Evolutionary conservation across 2,329 filamentous ascomycete genomes (phyloP).

Genomic region (Diaporthe ilicicola): DNA sequence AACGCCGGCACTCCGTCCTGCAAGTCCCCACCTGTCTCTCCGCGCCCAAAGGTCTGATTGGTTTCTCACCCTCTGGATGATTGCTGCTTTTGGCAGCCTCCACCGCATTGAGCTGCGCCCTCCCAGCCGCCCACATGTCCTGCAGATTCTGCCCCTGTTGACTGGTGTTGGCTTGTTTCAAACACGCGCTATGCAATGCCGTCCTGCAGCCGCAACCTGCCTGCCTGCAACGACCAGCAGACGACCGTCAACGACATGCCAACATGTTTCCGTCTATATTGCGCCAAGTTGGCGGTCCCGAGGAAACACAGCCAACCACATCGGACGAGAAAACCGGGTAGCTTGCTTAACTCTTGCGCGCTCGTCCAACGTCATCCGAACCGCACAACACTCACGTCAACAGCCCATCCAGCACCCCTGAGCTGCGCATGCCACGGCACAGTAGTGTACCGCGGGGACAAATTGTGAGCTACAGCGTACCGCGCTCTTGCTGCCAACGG

Average conservation of each 20-base stretch:
- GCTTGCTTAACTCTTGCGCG: slow-evolving; percentile 7
- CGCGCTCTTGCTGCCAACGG: slow-evolving; percentile 8
- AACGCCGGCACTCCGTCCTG: slow-evolving; percentile 4
- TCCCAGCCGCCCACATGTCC: slow-evolving; percentile 21
- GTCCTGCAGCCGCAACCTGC: slow-evolving; percentile 19
- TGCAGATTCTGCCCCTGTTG: slow-evolving; percentile 18
- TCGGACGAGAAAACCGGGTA: neutral
- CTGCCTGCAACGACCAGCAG: slow-evolving; percentile 8
- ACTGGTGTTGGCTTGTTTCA: slow-evolving; percentile 28
- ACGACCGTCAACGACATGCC: slow-evolving; percentile 6
- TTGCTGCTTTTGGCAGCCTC: slow-evolving; percentile 1
- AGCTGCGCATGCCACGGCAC: slow-evolving; percentile 8
- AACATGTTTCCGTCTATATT: slow-evolving; percentile 16
- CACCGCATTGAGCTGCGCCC: slow-evolving; percentile 21
- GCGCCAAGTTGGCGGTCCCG: slow-evolving; percentile 18
- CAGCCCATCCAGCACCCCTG: slow-evolving; percentile 1
- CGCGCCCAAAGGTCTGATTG: neutral
- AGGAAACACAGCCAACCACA: slow-evolving; percentile 6
- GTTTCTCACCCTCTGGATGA: slow-evolving; percentile 7
- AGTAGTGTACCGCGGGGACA: neutral
- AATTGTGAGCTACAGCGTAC: neutral
- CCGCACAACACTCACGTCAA: slow-evolving; percentile 13
- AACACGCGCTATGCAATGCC: slow-evolving; percentile 24
- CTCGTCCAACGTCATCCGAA: slow-evolving; percentile 14
- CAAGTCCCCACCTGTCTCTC: neutral